Evolutionary conservation across 768 basidiomycete genomes (phyloP), one percentile per base, ranked within the genome.

Genomic region (Austroboletus eburneus): DNA sequence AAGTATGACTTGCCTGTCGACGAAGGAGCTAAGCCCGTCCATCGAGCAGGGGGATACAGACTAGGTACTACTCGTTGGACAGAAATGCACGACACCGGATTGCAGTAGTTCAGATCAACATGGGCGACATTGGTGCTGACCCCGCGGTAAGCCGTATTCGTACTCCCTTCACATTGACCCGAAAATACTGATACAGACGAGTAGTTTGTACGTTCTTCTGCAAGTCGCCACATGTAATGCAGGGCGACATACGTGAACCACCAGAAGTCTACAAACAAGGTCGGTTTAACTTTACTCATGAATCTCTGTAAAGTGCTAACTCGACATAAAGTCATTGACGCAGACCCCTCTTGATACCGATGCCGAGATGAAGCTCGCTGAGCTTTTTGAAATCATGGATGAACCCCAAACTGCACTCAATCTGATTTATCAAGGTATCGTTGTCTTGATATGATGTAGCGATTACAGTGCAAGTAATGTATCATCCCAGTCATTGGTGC

Each of bases 361-460:
- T 23, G 85, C 84, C 22, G 91, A 91, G 43, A 83, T 94, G 78
- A 87, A 89, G 52, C 75, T 97, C 1, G 95, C 94, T 0, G 89
- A 89, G 52, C 80, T 93, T 14, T 90, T 91, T 53, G 95, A 99
- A 64, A 81, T 89, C 10, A 68, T 85, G 53, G 82, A 86, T 23
- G 80, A 92, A 52, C 82, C 87, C 1, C 72, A 81, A 14, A 85
- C 85, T 58, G 95, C 95, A 0, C 73, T 96, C 0, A 83, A 87
- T 7, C 68, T 96, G 3, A 56, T 58, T 36, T 55, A 55, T 95
- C 83, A 92, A 78, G 91, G 93, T 90, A 51, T 9, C 17, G 17
- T 35, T 35, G 3, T 13, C 52, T 5, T 1, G 16, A 20, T 30
- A 27, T n/a, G n/a, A n/a, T n/a, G n/a, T n/a, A n/a, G n/a, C 21